phyloP scores from a whole-genome alignment of 768 basidiomycete genomes.

The Auricularia sp. region DNA sequence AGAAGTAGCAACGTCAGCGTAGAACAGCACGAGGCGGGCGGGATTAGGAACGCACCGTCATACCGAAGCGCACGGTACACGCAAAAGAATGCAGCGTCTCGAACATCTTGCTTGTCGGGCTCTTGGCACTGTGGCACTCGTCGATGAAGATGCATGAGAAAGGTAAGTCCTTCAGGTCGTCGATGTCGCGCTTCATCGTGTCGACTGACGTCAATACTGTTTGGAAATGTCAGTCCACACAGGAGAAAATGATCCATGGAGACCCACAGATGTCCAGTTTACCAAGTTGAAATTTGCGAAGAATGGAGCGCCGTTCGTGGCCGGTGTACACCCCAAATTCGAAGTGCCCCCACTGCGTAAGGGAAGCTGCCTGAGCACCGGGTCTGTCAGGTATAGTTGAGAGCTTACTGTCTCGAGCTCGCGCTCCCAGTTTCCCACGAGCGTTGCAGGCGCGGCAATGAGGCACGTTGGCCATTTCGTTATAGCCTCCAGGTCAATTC shows the following conservation, averaged over 20 bases:
- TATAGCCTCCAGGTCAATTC: constrained; percentile 27
- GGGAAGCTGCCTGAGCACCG: not conserved
- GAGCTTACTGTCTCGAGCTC: constrained; percentile 68
- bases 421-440: constrained; percentile 81
- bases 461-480: constrained; percentile 75
- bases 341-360: constrained; percentile 82
- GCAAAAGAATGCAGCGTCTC: constrained; percentile 59
- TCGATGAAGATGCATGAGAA: constrained; percentile 75
- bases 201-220: constrained; percentile 79
- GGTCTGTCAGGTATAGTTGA: not conserved
- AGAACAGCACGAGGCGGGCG: constrained; percentile 8
- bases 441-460: constrained; percentile 77
- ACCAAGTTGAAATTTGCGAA: constrained; percentile 70
- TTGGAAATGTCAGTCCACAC: not conserved
- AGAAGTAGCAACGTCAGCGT: constrained; percentile 10
- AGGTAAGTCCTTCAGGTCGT: constrained; percentile 51
- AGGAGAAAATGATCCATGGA: not conserved
- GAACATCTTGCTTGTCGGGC: constrained; percentile 54
- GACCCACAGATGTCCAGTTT: constrained; percentile 72
- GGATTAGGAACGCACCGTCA: constrained; percentile 55
- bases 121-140: constrained; percentile 87
- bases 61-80: constrained; percentile 64
- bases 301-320: constrained; percentile 42
- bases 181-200: constrained; percentile 60
- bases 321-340: constrained; percentile 70